A percentile compares a stretch with the other conserved stretches of the same genome.
Conservation (phyloP, 2,329 filamentous ascomycete genomes). For the Xylariaceae sp. region DNA sequence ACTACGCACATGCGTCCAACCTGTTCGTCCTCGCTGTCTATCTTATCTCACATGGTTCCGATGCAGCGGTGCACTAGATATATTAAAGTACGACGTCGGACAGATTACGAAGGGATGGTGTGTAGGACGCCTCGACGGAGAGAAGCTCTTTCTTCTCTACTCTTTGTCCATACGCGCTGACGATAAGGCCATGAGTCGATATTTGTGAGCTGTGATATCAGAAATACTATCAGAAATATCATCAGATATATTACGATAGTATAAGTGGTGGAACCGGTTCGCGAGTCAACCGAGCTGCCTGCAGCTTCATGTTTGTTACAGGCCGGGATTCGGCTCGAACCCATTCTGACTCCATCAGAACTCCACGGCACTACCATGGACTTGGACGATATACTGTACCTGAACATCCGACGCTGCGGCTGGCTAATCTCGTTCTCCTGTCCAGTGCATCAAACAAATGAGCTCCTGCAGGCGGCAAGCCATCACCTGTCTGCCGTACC, state of each 20-base stretch:
- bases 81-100: not conserved
- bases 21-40: not conserved
- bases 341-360: constrained; percentile 20
- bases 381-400: constrained; percentile 1
- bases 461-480: not conserved
- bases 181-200: not conserved
- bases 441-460: constrained; percentile 8
- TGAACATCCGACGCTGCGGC: constrained; percentile 6
- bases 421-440: constrained; percentile 11
- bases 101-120: not conserved
- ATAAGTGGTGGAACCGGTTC: not conserved
- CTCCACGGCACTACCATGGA: constrained; percentile 12
- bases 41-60: not conserved
- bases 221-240: constrained; percentile 6
- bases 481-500: not conserved
- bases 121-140: not conserved
- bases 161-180: not conserved
- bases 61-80: not conserved
- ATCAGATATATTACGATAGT: constrained; percentile 2
- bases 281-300: constrained; percentile 3
- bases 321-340: constrained; percentile 22
- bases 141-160: not conserved
- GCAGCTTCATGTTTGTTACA: constrained; percentile 31
- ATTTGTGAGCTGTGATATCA: constrained; percentile 3
- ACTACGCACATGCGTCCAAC: not conserved